These are phyloP conservation scores for Ophiocytium majus DNA, from an alignment of 352 stramenopile genomes.

Conservation along the genomic window DNA sequence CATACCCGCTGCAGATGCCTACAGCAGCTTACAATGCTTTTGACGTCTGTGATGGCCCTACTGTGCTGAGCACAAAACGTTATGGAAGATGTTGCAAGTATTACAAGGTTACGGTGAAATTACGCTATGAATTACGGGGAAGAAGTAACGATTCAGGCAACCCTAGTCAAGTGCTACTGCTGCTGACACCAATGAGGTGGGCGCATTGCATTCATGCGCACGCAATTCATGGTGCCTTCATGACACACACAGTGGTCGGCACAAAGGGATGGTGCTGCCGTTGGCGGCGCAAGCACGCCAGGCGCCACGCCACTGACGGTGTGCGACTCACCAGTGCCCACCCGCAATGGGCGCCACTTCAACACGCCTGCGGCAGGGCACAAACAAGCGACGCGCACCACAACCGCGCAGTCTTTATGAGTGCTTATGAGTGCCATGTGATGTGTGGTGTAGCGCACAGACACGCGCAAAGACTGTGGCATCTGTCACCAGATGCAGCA, in stretches of 20 bases:
- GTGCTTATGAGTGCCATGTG: not conserved
- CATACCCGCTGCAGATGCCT: too few relatives aligned
- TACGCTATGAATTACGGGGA: too few relatives aligned
- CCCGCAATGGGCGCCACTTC: conserved; percentile 55
- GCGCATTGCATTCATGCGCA: too few relatives aligned
- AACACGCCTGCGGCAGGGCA: conserved; percentile 1
- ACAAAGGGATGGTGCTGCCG: not conserved
- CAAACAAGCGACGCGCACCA: not conserved
- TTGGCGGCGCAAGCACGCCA: not conserved
- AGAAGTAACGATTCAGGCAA: not conserved
- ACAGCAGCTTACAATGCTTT: too few relatives aligned
- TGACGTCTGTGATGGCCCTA: too few relatives aligned
- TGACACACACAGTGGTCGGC: too few relatives aligned
- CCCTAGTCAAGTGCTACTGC: not conserved
- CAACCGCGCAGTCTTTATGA: not conserved
- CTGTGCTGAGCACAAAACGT: too few relatives aligned
- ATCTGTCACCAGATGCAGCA: conserved; percentile 29
- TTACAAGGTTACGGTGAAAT: too few relatives aligned
- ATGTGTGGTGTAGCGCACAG: not conserved
- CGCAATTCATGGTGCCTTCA: too few relatives aligned
- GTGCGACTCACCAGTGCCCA: conserved; percentile 52
- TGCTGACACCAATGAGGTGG: not conserved
- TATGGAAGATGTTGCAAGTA: too few relatives aligned
- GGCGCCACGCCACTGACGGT: not conserved
- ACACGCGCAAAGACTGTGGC: not conserved